Conservation (phyloP, 1,284 basidiomycete species). For the Cutaneotrichosporon sp. region DNA sequence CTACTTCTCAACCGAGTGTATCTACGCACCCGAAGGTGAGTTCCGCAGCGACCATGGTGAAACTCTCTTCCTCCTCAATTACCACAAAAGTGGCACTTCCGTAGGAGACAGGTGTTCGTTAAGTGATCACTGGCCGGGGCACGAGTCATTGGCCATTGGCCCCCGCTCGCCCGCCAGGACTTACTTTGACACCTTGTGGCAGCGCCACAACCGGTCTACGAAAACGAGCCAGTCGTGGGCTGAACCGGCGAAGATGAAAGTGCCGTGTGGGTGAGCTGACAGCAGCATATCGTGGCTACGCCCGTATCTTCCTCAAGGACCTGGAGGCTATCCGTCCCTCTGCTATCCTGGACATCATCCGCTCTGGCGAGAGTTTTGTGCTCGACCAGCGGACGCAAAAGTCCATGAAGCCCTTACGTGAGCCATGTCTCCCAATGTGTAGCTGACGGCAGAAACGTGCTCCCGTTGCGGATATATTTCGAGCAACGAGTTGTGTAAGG, state of each 20-base stretch:
- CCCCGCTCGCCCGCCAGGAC: no score
- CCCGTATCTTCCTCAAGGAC: conserved; percentile 89
- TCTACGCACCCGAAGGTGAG: conserved; percentile 81
- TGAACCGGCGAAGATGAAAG: no score
- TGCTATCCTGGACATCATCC: conserved; percentile 95
- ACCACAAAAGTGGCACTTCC: no score
- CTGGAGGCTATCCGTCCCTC: conserved; percentile 88
- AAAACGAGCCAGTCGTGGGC: no score
- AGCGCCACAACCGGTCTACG: no score
- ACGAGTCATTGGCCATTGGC: no score
- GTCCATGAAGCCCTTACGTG: conserved; percentile 71
- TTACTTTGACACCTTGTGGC: no score
- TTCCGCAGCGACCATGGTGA: no score
- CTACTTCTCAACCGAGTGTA: conserved; percentile 99
- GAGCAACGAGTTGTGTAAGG: conserved; percentile 87
- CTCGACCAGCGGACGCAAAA: conserved; percentile 71
- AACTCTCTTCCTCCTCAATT: no score
- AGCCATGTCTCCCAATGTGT: conserved; percentile 30
- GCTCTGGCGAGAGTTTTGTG: conserved; percentile 86
- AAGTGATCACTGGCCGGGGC: no score
- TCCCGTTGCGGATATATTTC: conserved; percentile 87
- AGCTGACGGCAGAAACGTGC: conserved; percentile 66
- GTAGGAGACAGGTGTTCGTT: no score
- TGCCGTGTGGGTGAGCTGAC: neutral
- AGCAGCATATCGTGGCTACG: conserved; percentile 88